phyloP scores from a whole-genome alignment of 352 stramenopile genomes.

The Phytophthora pinifolia region DNA sequence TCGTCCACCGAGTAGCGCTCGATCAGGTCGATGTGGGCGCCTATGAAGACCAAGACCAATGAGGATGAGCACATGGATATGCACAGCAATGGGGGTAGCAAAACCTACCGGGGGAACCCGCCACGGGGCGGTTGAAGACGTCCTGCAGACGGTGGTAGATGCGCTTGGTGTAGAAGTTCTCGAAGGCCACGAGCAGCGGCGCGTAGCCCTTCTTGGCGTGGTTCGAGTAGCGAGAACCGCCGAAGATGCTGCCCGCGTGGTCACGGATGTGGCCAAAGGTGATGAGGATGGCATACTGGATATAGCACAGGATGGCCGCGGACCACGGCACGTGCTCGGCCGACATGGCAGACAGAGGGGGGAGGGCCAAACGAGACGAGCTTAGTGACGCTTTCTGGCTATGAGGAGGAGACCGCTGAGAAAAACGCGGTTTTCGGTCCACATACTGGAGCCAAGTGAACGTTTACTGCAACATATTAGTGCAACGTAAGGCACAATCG shows the following conservation, averaged over 20 bases:
- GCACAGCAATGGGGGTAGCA: not conserved
- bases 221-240: conserved; percentile 68
- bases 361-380: not conserved
- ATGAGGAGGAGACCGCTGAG: conserved; percentile 9
- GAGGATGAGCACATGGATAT: not conserved
- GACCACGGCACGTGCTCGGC: conserved; percentile 66
- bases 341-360: conserved; percentile 31
- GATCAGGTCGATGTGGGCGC: conserved; percentile 93
- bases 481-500: no score
- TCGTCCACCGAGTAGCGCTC: conserved; percentile 88
- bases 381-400: conserved; percentile 17
- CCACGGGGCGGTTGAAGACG: conserved; percentile 81
- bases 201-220: conserved; percentile 82
- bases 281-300: conserved; percentile 81
- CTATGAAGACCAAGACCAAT: conserved; percentile 4
- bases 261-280: conserved; percentile 82
- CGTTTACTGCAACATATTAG: no score
- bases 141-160: conserved; percentile 98
- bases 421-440: conserved; percentile 9
- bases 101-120: conserved; percentile 48
- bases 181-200: conserved; percentile 94
- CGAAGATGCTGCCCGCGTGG: conserved; percentile 63
- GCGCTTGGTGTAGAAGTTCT: conserved; percentile 98
- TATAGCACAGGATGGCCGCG: conserved; percentile 79
- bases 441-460: no score